These are phyloP conservation scores for Immersiella caudata DNA, from an alignment of 495 filamentous ascomycete genomes.

Conservation along the genomic window DNA sequence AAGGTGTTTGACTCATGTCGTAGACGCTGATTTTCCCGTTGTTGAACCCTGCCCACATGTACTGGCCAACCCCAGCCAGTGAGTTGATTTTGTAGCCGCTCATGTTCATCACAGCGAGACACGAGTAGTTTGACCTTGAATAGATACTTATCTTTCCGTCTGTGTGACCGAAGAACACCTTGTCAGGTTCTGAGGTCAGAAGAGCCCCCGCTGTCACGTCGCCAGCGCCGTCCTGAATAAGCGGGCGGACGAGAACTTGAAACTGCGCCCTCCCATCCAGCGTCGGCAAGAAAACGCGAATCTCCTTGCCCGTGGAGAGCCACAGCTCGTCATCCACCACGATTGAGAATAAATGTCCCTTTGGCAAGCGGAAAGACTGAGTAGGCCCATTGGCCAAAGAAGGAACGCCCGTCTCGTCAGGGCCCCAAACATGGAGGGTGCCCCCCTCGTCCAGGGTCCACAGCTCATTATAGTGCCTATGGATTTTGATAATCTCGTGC, in stretches of 20 bases:
- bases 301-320: conserved; percentile 86
- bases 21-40: conserved; percentile 96
- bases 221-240: conserved; percentile 67
- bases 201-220: conserved; percentile 87
- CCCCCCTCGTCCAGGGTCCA: conserved; percentile 95
- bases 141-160: conserved; percentile 96
- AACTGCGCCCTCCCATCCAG: conserved; percentile 66
- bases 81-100: conserved; percentile 96
- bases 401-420: conserved; percentile 73
- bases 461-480: conserved; percentile 82
- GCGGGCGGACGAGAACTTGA: conserved; percentile 68
- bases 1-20: conserved; percentile 78
- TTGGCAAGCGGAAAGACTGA: conserved; percentile 69
- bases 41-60: conserved; percentile 93
- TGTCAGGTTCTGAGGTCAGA: conserved; percentile 72
- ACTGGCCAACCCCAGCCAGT: conserved; percentile 76
- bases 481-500: conserved; percentile 82
- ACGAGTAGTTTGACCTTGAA: conserved; percentile 71
- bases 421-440: conserved; percentile 82
- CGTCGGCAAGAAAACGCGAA: conserved; percentile 79
- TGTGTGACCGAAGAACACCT: conserved; percentile 85
- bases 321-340: conserved; percentile 78
- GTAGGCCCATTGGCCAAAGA: conserved; percentile 67
- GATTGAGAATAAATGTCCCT: conserved; percentile 85
- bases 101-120: conserved; percentile 75